Percentiles rank a stretch among this genome's conserved stretches.
phyloP scores from a whole-genome alignment of 495 filamentous ascomycete species.

The Penicillium paxilli region DNA sequence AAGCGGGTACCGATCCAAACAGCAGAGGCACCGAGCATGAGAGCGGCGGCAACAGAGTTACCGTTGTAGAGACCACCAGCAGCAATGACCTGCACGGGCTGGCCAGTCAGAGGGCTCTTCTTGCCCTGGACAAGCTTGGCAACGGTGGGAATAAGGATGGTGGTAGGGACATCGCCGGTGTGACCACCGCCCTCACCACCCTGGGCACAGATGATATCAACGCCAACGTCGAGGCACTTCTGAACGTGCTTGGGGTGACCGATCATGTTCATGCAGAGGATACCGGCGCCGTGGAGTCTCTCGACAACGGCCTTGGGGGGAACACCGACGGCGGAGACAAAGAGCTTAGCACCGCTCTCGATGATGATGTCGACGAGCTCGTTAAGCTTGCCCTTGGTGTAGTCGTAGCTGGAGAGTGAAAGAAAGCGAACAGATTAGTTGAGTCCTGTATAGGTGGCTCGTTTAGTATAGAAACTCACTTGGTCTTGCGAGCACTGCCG shows the following conservation, averaged over 20 bases:
- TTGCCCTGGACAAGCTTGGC: slow-evolving; percentile 76
- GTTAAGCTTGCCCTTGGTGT: slow-evolving; percentile 97
- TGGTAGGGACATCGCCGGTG: slow-evolving; percentile 88
- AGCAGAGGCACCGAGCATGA: slow-evolving; percentile 88
- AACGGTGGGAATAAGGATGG: slow-evolving; percentile 86
- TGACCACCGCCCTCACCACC: slow-evolving; percentile 91
- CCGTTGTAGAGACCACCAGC: slow-evolving; percentile 96
- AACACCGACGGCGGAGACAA: slow-evolving; percentile 95
- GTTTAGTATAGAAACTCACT: slow-evolving; percentile 53
- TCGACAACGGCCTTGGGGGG: slow-evolving; percentile 88
- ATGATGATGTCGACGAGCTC: slow-evolving; percentile 91
- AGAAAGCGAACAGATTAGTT: slow-evolving; percentile 18
- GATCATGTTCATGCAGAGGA: slow-evolving; percentile 99
- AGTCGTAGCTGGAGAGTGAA: slow-evolving; percentile 83
- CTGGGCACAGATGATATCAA: slow-evolving; percentile 90
- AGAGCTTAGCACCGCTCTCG: slow-evolving; percentile 83
- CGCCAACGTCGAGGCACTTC: slow-evolving; percentile 87
- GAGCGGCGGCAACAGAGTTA: slow-evolving; percentile 79
- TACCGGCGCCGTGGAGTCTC: slow-evolving; percentile 77
- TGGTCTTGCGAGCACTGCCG: slow-evolving; percentile 89
- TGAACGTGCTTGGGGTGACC: slow-evolving; percentile 98
- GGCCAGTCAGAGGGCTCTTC: slow-evolving; percentile 83
- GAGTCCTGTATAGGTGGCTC: neutral
- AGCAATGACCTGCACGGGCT: slow-evolving; percentile 85
- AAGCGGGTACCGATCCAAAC: slow-evolving; percentile 98